These are phyloP conservation scores for Marasmius sp. DNA, from an alignment of 1,284 basidiomycete genomes.

Conservation along the genomic window DNA sequence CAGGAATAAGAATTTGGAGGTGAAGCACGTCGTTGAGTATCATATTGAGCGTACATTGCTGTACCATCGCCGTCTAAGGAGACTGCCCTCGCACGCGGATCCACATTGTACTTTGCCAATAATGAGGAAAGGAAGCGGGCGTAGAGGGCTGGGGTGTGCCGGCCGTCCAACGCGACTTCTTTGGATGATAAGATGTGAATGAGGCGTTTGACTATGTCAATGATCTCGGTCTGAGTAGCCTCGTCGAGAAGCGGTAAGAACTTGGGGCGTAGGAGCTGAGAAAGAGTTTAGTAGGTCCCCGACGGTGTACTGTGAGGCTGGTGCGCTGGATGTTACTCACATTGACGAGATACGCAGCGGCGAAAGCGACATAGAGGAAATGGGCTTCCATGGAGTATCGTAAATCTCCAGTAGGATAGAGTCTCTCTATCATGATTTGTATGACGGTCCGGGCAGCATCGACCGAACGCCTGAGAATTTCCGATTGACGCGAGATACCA, in stretches of 20 bases:
- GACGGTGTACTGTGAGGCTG: neutral
- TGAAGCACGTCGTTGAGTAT: constrained; percentile 20
- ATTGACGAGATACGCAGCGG: constrained; percentile 58
- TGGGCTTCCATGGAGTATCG: constrained; percentile 53
- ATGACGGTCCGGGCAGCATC: constrained; percentile 49
- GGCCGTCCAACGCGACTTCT: constrained; percentile 46
- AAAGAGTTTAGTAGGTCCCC: constrained; percentile 1
- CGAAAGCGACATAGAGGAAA: constrained; percentile 58
- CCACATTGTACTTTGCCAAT: constrained; percentile 39
- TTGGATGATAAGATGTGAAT: constrained; percentile 46
- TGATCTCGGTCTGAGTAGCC: constrained; percentile 40
- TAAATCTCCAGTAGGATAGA: constrained; percentile 47
- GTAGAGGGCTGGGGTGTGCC: constrained; percentile 52
- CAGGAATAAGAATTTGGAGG: constrained; percentile 33
- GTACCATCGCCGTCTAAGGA: constrained; percentile 7
- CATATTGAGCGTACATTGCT: constrained; percentile 8
- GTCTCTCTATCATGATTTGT: constrained; percentile 42
- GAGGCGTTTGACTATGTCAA: constrained; percentile 40
- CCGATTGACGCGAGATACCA: constrained; percentile 38
- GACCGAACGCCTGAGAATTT: constrained; percentile 44
- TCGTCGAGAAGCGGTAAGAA: constrained; percentile 42
- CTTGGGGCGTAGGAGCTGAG: constrained; percentile 49
- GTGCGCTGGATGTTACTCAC: constrained; percentile 29
- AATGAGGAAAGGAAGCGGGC: constrained; percentile 50
- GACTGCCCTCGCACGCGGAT: constrained; percentile 8